These are phyloP conservation scores for Remersonia thermophila DNA, from an alignment of 2,329 filamentous ascomycete species.

Conservation along the genomic window DNA sequence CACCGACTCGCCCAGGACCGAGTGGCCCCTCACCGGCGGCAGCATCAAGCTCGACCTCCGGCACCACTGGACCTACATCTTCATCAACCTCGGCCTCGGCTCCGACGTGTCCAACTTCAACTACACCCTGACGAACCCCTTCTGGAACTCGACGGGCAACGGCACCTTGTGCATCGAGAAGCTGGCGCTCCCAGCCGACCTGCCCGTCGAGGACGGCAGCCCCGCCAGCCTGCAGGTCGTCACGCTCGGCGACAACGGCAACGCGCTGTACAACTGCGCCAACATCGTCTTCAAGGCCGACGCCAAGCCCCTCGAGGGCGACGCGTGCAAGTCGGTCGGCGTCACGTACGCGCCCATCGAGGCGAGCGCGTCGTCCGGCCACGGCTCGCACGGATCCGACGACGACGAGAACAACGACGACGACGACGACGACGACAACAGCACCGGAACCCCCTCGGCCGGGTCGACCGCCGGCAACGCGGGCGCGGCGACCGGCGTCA, in stretches of 20 bases:
- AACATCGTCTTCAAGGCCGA: slow-evolving; percentile 54
- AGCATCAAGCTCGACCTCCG: slow-evolving; percentile 36
- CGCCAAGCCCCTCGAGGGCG: slow-evolving; percentile 31
- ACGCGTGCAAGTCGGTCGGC: slow-evolving; percentile 46
- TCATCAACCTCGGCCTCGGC: slow-evolving; percentile 39
- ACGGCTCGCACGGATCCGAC: neutral
- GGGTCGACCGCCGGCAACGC: slow-evolving; percentile 1
- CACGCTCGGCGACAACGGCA: slow-evolving; percentile 43
- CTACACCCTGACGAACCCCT: slow-evolving; percentile 49
- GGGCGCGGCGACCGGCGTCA: slow-evolving; percentile 14
- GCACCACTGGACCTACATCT: slow-evolving; percentile 41
- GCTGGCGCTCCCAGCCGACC: slow-evolving; percentile 38
- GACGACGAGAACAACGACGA: slow-evolving; percentile 6
- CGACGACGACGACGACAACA: slow-evolving; percentile 8
- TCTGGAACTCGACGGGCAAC: slow-evolving; percentile 45
- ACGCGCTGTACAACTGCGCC: slow-evolving; percentile 62
- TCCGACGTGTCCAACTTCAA: slow-evolving; percentile 50
- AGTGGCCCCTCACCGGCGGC: slow-evolving; percentile 41
- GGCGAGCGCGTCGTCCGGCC: slow-evolving; percentile 14
- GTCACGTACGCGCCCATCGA: slow-evolving; percentile 29
- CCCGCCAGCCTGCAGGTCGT: slow-evolving; percentile 59
- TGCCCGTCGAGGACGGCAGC: slow-evolving; percentile 45
- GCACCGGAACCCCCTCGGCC: no score
- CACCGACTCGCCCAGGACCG: slow-evolving; percentile 32
- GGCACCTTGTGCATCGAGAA: slow-evolving; percentile 55